These are phyloP conservation scores for Takakia lepidozioides DNA, from an alignment of 225 moss, liverwort and hornwort species.

Conservation along the genomic window DNA sequence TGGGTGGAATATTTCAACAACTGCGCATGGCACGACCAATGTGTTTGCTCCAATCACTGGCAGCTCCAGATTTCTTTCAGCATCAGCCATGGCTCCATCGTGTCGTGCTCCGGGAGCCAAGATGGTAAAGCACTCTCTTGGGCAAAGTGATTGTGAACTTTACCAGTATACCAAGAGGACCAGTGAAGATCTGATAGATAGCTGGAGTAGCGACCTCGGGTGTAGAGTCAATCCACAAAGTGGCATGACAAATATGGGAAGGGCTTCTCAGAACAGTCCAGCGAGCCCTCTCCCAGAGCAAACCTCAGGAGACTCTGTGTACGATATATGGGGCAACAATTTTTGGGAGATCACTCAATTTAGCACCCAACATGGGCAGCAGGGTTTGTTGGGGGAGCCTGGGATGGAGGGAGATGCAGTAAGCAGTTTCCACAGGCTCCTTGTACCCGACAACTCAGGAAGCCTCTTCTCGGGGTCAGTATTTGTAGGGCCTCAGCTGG, in stretches of 20 bases:
- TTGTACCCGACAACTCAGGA: slow-evolving; percentile 34
- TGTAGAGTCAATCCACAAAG: slow-evolving; percentile 29
- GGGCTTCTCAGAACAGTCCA: slow-evolving; percentile 20
- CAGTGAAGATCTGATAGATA: slow-evolving; percentile 5
- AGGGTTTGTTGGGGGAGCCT: slow-evolving; percentile 15
- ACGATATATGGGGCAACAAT: slow-evolving; percentile 91
- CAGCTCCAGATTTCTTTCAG: no score
- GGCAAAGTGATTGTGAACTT: no score
- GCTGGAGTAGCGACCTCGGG: slow-evolving; percentile 40
- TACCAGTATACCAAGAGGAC: no score
- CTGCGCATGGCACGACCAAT: no score
- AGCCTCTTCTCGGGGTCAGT: slow-evolving; percentile 13
- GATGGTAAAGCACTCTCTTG: slow-evolving; percentile 50
- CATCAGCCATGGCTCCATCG: slow-evolving; percentile 70
- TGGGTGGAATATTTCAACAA: slow-evolving; percentile 27
- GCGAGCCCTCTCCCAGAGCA: slow-evolving; percentile 19
- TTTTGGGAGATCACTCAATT: slow-evolving; percentile 71
- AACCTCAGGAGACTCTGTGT: slow-evolving; percentile 48
- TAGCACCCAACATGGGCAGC: slow-evolving; percentile 24
- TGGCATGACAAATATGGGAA: slow-evolving; percentile 6
- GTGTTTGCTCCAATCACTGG: no score
- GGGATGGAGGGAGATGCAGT: slow-evolving; percentile 24
- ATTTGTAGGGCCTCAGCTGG: no score
- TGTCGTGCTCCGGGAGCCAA: slow-evolving; percentile 79
- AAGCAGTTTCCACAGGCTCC: slow-evolving; percentile 32